Conservation (phyloP, 495 filamentous ascomycete genomes). For the Penicillium odoratum region DNA sequence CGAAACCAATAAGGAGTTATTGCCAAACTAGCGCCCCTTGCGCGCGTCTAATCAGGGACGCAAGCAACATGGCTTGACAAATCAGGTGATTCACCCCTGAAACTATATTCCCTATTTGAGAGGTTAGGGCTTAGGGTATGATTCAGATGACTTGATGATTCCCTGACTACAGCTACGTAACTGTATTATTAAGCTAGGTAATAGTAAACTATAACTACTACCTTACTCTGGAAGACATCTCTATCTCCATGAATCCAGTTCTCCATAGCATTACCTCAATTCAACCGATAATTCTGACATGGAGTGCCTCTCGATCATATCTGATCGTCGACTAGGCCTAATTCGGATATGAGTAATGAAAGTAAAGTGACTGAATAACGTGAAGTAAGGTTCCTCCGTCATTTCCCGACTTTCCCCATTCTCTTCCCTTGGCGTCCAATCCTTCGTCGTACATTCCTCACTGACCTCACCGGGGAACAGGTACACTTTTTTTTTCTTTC, state of each 20-base stretch:
- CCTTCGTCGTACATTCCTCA: slow-evolving; percentile 3
- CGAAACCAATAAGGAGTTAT: slow-evolving; percentile 36
- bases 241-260: background rate
- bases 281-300: too few species aligned
- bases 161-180: too few species aligned
- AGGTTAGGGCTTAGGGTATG: slow-evolving; percentile 21
- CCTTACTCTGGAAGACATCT: too few species aligned
- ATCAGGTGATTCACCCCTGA: slow-evolving; percentile 25
- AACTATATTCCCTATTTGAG: slow-evolving; percentile 4
- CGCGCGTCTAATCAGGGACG: slow-evolving; percentile 38
- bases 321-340: slow-evolving; percentile 1
- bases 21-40: slow-evolving; percentile 44
- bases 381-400: slow-evolving; percentile 5
- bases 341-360: slow-evolving; percentile 3
- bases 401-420: slow-evolving; percentile 3
- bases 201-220: too few species aligned
- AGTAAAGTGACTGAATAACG: background rate
- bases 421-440: slow-evolving; percentile 4
- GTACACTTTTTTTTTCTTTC: slow-evolving; percentile 3
- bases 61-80: background rate
- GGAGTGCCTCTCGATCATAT: background rate
- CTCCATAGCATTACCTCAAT: too few species aligned
- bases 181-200: too few species aligned
- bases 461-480: slow-evolving; percentile 5
- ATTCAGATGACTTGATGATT: too few species aligned